Evolutionary conservation across 805 yeast species (phyloP).

Genomic region (Zygoascus bituminiphila): DNA sequence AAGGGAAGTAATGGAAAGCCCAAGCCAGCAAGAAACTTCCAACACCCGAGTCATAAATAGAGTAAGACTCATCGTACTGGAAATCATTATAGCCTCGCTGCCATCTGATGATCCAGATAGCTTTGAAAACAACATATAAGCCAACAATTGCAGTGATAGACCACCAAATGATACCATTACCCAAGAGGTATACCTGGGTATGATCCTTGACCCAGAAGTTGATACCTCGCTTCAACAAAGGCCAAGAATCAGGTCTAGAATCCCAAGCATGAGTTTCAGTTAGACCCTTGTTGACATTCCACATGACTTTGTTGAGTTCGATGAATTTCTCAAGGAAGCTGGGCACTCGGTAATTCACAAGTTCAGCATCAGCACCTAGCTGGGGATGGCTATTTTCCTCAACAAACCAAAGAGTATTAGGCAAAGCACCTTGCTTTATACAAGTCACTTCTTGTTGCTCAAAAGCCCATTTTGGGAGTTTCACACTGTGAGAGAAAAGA

Average conservation of each 20-base stretch:
- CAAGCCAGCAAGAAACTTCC: conserved; percentile 49
- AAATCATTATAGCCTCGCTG: conserved; percentile 32
- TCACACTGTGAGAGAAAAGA: conserved; percentile 62
- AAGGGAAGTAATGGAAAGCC: conserved; percentile 51
- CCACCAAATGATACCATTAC: conserved; percentile 56
- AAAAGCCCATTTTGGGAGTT: conserved; percentile 78
- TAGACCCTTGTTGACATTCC: conserved; percentile 39
- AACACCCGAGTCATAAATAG: conserved; percentile 28
- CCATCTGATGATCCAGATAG: conserved; percentile 29
- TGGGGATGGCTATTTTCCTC: conserved; percentile 57
- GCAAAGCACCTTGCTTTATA: conserved; percentile 59
- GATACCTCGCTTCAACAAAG: conserved; percentile 49
- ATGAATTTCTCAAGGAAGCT: conserved; percentile 42
- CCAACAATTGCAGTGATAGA: conserved; percentile 31
- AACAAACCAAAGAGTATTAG: conserved; percentile 65
- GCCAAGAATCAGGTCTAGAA: conserved; percentile 59
- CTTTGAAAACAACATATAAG: conserved; percentile 22
- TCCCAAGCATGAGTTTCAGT: conserved; percentile 43
- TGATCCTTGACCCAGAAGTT: conserved; percentile 43
- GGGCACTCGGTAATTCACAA: conserved; percentile 29
- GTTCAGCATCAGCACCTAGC: conserved; percentile 30
- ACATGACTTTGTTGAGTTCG: conserved; percentile 53
- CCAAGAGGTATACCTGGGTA: conserved; percentile 48
- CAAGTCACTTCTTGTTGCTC: conserved; percentile 86
- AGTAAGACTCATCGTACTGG: conserved; percentile 22